Conservation (phyloP, 202 grass and related monocot genomes). For the Digitaria exilis region DNA sequence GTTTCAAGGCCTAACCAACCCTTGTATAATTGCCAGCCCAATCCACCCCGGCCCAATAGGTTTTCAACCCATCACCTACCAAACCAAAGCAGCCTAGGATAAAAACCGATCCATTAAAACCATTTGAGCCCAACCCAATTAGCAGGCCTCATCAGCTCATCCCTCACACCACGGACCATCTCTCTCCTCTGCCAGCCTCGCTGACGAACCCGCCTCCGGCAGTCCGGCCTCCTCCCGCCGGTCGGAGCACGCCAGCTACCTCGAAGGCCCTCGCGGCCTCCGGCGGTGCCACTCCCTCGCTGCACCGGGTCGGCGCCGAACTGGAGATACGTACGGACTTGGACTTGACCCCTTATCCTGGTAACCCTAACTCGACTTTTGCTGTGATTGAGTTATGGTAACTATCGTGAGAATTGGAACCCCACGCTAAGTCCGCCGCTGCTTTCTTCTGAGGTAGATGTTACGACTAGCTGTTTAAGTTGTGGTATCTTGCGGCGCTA, state of each 20-base stretch:
- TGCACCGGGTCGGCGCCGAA: background rate
- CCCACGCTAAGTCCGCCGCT: background rate
- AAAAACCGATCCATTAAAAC: no score
- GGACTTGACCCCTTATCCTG: background rate
- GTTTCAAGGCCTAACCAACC: no score
- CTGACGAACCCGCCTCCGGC: background rate
- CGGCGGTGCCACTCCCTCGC: background rate
- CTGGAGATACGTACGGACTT: background rate
- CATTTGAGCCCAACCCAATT: no score
- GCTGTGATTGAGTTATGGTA: background rate
- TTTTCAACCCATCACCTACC: no score
- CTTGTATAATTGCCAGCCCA: no score
- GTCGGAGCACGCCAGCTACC: background rate
- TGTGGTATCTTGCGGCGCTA: background rate
- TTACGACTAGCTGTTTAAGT: slow-evolving; percentile 9
- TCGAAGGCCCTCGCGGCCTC: background rate
- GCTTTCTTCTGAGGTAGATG: background rate
- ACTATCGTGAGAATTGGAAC: background rate
- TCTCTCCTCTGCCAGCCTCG: background rate
- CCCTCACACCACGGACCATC: background rate
- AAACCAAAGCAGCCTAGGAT: no score
- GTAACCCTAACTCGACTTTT: background rate
- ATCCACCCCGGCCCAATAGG: no score
- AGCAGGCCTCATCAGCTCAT: background rate
- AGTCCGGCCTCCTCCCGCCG: background rate